Evolutionary conservation across 1,284 basidiomycete genomes (phyloP).

Genomic region (Mycena sp.): DNA sequence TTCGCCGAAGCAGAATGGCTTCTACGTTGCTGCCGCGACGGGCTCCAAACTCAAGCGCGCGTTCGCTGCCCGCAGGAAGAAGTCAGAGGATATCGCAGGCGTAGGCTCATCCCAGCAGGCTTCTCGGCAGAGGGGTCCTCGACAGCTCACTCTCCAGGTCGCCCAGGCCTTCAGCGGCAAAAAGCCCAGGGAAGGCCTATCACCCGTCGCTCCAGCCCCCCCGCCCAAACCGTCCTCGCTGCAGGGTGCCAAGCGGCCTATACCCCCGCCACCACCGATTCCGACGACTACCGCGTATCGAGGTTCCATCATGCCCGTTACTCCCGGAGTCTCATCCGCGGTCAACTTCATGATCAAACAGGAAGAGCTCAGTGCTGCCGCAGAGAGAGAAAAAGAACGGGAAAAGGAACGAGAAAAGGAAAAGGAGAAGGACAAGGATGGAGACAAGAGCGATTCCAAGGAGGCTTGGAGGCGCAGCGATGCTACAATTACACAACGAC

Average conservation of each 20-base stretch:
- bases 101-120: slow-evolving; percentile 17
- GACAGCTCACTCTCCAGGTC: slow-evolving; percentile 34
- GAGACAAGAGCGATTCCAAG: slow-evolving; percentile 52
- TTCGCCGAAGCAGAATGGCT: slow-evolving; percentile 27
- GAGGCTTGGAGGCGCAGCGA: slow-evolving; percentile 81
- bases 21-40: slow-evolving; percentile 48
- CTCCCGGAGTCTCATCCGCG: slow-evolving; percentile 59
- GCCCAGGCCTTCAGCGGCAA: slow-evolving; percentile 54
- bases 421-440: slow-evolving; percentile 29
- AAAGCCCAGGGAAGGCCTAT: slow-evolving; percentile 38
- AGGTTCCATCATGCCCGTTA: slow-evolving; percentile 58
- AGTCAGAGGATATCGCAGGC: slow-evolving; percentile 59
- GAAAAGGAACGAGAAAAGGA: slow-evolving; percentile 4
- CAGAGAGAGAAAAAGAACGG: slow-evolving; percentile 40
- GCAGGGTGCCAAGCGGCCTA: slow-evolving; percentile 34
- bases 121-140: slow-evolving; percentile 27
- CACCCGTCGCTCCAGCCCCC: slow-evolving; percentile 42
- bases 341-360: slow-evolving; percentile 55
- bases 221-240: slow-evolving; percentile 42
- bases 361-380: slow-evolving; percentile 39
- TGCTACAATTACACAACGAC: slow-evolving; percentile 77
- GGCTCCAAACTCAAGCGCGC: slow-evolving; percentile 72
- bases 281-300: slow-evolving; percentile 37
- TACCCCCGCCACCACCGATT: slow-evolving; percentile 37
- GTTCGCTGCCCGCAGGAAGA: slow-evolving; percentile 71